These are phyloP conservation scores for Aquilaria malaccensis DNA, from an alignment of 345 rosid genomes.

Conservation along the genomic window DNA sequence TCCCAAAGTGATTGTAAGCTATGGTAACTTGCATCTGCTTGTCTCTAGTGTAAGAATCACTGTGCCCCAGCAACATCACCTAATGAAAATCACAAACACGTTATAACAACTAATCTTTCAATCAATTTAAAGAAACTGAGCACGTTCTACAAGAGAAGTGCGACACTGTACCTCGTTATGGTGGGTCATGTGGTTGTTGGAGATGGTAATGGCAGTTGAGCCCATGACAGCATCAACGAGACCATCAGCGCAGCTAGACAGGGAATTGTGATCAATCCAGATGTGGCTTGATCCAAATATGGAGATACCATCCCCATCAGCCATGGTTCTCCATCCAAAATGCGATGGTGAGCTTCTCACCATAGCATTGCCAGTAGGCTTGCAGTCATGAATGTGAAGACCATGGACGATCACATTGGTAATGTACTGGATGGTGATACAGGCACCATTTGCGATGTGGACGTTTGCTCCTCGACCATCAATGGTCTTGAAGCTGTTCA, in stretches of 20 bases:
- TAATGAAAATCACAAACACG: too few relatives aligned
- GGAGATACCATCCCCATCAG: slow-evolving; percentile 34
- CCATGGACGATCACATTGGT: slow-evolving; percentile 31
- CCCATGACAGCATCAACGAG: slow-evolving; percentile 34
- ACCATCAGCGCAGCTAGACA: slow-evolving; percentile 33
- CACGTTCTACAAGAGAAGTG: too few relatives aligned
- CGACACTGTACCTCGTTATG: too few relatives aligned
- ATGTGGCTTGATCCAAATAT: slow-evolving; percentile 28
- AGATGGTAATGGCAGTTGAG: slow-evolving; percentile 24
- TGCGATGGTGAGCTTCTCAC: slow-evolving; percentile 27
- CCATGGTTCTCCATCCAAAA: slow-evolving; percentile 30
- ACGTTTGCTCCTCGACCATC: slow-evolving; percentile 44
- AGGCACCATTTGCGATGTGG: slow-evolving; percentile 41
- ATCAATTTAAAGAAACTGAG: too few relatives aligned
- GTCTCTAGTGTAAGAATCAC: slow-evolving; percentile 33
- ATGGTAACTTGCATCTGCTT: slow-evolving; percentile 34
- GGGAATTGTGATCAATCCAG: slow-evolving; percentile 31
- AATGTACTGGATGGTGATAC: slow-evolving; percentile 33
- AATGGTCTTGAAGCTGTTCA: slow-evolving; percentile 47
- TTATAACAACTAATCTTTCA: too few relatives aligned
- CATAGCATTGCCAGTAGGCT: slow-evolving; percentile 26
- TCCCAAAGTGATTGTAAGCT: slow-evolving; percentile 36
- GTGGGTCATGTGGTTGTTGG: slow-evolving; percentile 24
- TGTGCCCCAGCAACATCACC: slow-evolving; percentile 28
- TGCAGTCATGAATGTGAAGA: slow-evolving; percentile 30